phyloP scores from a whole-genome alignment of 179 eudicot species.

The Spergularia azorica region DNA sequence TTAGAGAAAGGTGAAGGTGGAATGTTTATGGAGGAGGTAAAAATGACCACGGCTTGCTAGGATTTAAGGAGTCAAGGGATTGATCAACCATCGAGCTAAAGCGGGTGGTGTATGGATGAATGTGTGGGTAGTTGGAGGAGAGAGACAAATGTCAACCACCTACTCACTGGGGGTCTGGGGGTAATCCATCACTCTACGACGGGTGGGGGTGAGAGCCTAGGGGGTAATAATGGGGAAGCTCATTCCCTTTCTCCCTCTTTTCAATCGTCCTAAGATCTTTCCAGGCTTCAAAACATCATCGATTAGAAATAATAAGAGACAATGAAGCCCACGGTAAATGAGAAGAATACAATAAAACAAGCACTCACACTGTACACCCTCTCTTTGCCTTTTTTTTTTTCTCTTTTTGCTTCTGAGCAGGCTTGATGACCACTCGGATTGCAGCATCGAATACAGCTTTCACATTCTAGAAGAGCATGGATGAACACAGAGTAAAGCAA shows the following conservation, averaged over 20 bases:
- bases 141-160: too few relatives aligned
- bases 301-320: neutral
- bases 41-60: too few relatives aligned
- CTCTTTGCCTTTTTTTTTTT: conserved; percentile 76
- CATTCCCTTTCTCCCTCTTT: neutral
- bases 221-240: neutral
- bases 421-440: conserved; percentile 92
- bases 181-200: too few relatives aligned
- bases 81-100: too few relatives aligned
- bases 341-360: conserved; percentile 4
- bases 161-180: too few relatives aligned
- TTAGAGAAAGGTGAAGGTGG: too few relatives aligned
- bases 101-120: too few relatives aligned
- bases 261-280: neutral
- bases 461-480: conserved; percentile 64
- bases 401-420: conserved; percentile 83
- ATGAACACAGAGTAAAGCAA: conserved; percentile 9
- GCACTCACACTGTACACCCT: conserved; percentile 73
- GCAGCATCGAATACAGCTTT: conserved; percentile 98
- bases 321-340: neutral
- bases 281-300: neutral
- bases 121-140: too few relatives aligned
- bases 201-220: too few relatives aligned
- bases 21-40: too few relatives aligned
- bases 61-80: too few relatives aligned